Evolutionary conservation across 2,329 filamentous ascomycete genomes (phyloP), one percentile per base, ranked within the genome.

Genomic region (Exophiala sideris): DNA sequence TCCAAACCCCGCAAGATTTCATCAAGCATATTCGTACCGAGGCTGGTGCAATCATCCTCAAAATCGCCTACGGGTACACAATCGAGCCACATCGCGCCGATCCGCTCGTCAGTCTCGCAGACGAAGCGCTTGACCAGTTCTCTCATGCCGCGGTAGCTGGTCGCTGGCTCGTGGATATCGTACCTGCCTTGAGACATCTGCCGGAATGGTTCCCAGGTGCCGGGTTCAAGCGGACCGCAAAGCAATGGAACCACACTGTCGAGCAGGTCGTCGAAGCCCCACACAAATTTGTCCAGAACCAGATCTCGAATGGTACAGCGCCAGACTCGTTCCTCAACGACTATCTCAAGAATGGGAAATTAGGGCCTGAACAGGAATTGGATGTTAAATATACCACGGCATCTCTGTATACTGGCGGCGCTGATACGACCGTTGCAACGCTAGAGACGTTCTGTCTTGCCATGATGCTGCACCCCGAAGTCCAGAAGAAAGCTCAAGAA

Each of bases 391-490:
- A 73, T 71, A 65, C 74, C 0, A 71, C 76, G 0, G 63, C 67
- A 6, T 68, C 73, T 0, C 55, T 79, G 10, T 79, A 75, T 36
- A 63, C 65, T 0, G 76, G 68, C 2, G 76, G 73, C 3, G 67
- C 71, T 5, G 73, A 76, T 52, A 76, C 73, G 1, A 79, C 71
- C 2, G 71, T 76, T 0, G 74, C 68, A 1, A 66, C 72, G 0
- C 57, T 77, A 3, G 59, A 65, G 29, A 64, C 60, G 0, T 82
- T 82, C 62, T 70, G 79, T 16, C 70, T 83, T 0, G 79, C 78
- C 0, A 81, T 81, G 65, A 73, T 70, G 12, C 68, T 79, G n/a
- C 77, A 76, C 32, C 76, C 75, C 0, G 72, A 75, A 6, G 76
- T 74, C 71, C 75, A 77, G 56, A 66, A 65, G 14, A 70, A 69